Conservation (phyloP, 2,329 filamentous ascomycete species). For the Ramularia collo-cygni region DNA sequence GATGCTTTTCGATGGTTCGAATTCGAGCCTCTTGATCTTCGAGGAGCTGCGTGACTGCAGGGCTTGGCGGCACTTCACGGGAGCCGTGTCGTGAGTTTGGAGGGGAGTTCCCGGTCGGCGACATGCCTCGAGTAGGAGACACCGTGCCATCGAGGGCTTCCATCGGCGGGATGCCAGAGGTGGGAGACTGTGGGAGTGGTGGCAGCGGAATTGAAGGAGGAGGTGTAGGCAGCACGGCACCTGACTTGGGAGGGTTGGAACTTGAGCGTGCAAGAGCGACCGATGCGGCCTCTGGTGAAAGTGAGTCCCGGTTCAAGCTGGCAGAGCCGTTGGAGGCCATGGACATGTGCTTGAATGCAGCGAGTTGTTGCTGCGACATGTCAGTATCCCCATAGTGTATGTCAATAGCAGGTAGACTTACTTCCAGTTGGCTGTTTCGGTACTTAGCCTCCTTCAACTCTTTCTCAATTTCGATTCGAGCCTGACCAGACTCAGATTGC, state of each 20-base stretch:
- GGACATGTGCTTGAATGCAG: constrained; percentile 27
- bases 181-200: constrained; percentile 64
- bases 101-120: constrained; percentile 50
- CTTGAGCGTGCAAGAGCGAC: constrained; percentile 47
- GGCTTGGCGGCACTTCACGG: constrained; percentile 46
- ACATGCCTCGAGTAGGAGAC: constrained; percentile 50
- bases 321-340: constrained; percentile 25
- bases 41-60: constrained; percentile 68
- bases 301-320: constrained; percentile 37
- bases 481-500: constrained; percentile 40
- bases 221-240: constrained; percentile 80
- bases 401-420: constrained; percentile 36
- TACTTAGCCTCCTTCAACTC: constrained; percentile 73
- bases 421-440: constrained; percentile 71
- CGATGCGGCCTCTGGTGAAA: constrained; percentile 38
- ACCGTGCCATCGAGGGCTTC: constrained; percentile 38
- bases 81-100: constrained; percentile 65
- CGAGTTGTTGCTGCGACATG: constrained; percentile 56
- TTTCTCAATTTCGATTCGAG: constrained; percentile 40
- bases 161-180: constrained; percentile 37
- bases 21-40: constrained; percentile 96
- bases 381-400: constrained; percentile 8
- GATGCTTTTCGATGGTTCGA: constrained; percentile 91
- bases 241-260: constrained; percentile 77
- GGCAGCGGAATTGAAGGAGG: constrained; percentile 94